Conservation (phyloP, 2,329 filamentous ascomycete genomes). For the Cercospora brassicicola region DNA sequence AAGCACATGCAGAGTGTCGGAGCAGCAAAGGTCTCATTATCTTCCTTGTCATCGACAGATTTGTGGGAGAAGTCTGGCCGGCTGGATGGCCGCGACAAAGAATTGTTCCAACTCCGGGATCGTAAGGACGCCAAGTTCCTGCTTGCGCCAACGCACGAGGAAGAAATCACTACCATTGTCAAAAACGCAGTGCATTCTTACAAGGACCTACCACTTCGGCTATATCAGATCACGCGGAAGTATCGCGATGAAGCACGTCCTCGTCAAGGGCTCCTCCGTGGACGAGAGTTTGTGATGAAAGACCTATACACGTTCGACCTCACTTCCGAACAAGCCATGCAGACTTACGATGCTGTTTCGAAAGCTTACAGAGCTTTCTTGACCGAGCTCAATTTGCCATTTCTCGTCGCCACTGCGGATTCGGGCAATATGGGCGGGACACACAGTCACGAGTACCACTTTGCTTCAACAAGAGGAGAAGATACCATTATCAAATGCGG, state of each 20-base stretch:
- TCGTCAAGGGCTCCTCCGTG: constrained; percentile 80
- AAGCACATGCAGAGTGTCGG: constrained; percentile 77
- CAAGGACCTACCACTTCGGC: constrained; percentile 76
- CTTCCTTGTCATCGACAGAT: constrained; percentile 79
- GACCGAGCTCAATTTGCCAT: constrained; percentile 76
- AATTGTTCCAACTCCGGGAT: constrained; percentile 80
- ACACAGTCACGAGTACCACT: constrained; percentile 92
- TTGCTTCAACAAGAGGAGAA: constrained; percentile 76
- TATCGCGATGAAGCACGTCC: constrained; percentile 91
- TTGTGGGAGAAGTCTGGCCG: constrained; percentile 85
- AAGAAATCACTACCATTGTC: constrained; percentile 87
- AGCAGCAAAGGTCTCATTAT: constrained; percentile 78
- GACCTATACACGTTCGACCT: constrained; percentile 94
- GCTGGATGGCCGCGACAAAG: constrained; percentile 51
- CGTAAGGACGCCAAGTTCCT: constrained; percentile 73
- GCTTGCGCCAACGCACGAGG: constrained; percentile 90
- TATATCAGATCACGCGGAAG: constrained; percentile 93
- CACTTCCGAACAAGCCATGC: constrained; percentile 65
- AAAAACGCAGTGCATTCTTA: constrained; percentile 73
- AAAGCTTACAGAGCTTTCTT: constrained; percentile 75
- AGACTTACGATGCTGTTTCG: constrained; percentile 75
- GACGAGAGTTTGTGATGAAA: constrained; percentile 95
- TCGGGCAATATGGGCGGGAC: constrained; percentile 96
- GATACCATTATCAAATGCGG: constrained; percentile 78
- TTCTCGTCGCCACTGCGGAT: constrained; percentile 81